A percentile compares a stretch with the other conserved stretches of the same genome.
Evolutionary conservation across 179 eudicot genomes (phyloP).

Genomic region (Gypsophila paniculata): DNA sequence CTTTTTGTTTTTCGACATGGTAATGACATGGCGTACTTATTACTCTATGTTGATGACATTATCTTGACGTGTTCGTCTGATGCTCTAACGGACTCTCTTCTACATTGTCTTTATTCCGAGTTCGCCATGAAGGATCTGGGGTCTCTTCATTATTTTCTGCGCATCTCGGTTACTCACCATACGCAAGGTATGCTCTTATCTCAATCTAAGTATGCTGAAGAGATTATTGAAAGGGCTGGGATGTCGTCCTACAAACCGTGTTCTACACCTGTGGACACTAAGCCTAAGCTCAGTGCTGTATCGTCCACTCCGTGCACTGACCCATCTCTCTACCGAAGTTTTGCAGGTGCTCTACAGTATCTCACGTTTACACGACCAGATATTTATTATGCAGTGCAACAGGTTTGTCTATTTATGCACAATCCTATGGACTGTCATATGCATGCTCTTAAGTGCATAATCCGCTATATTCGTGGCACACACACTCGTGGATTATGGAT

Average conservation of each 20-base stretch:
- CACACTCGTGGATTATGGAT: not conserved
- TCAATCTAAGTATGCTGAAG: not conserved
- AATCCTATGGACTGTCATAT: too few species aligned
- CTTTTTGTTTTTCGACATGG: not conserved
- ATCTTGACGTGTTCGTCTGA: not conserved
- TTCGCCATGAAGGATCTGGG: not conserved
- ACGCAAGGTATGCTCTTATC: not conserved
- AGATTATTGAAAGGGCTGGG: not conserved
- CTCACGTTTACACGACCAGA: too few species aligned
- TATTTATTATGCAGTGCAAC: too few species aligned
- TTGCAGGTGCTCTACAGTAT: too few species aligned
- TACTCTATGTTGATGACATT: not conserved
- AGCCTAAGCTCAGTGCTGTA: not conserved
- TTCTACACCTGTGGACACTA: not conserved
- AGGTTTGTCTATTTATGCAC: too few species aligned
- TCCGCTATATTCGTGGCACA: not conserved
- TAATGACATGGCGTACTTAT: not conserved
- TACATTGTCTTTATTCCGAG: not conserved
- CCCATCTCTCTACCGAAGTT: not conserved
- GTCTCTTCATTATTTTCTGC: not conserved
- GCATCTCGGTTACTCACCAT: not conserved
- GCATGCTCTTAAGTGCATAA: not conserved
- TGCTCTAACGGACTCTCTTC: not conserved
- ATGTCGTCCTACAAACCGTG: not conserved
- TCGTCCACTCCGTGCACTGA: not conserved